Percentiles rank a stretch among this genome's conserved stretches.
Conservation (phyloP, 148 eudicot genomes). For the Persicaria maculosa region DNA sequence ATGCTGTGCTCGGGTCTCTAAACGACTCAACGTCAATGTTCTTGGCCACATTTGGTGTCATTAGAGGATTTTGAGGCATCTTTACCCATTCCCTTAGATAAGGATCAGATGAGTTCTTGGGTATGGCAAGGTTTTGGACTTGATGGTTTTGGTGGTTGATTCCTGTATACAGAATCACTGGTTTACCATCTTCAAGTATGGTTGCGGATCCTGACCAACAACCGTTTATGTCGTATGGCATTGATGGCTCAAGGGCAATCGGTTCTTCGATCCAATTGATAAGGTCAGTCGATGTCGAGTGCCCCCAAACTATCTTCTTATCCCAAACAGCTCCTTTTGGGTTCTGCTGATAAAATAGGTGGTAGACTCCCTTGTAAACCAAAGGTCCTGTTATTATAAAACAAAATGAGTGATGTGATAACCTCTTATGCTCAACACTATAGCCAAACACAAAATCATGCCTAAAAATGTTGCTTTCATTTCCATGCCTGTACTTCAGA, state of each 20-base stretch:
- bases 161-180: conserved; percentile 34
- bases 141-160: conserved; percentile 8
- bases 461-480: too few relatives aligned
- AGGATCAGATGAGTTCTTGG: conserved; percentile 8
- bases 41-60: not conserved
- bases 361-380: conserved; percentile 61
- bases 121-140: conserved; percentile 12
- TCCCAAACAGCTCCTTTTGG: conserved; percentile 51
- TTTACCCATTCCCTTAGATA: conserved; percentile 13
- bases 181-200: conserved; percentile 31
- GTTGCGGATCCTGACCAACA: conserved; percentile 78
- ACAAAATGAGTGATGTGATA: too few relatives aligned
- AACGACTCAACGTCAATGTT: conserved; percentile 10
- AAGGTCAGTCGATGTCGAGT: conserved; percentile 55
- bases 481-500: too few relatives aligned
- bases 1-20: conserved; percentile 13
- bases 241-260: conserved; percentile 31
- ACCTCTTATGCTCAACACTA: too few relatives aligned
- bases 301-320: conserved; percentile 54
- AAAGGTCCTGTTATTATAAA: conserved; percentile 43
- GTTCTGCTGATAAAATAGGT: conserved; percentile 73
- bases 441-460: too few relatives aligned
- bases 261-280: conserved; percentile 59
- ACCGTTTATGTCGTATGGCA: conserved; percentile 39
- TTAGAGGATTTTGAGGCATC: conserved; percentile 11